Evolutionary conservation across 1,284 basidiomycete species (phyloP).

Genomic region (Apiotrichum veenhuisii): DNA sequence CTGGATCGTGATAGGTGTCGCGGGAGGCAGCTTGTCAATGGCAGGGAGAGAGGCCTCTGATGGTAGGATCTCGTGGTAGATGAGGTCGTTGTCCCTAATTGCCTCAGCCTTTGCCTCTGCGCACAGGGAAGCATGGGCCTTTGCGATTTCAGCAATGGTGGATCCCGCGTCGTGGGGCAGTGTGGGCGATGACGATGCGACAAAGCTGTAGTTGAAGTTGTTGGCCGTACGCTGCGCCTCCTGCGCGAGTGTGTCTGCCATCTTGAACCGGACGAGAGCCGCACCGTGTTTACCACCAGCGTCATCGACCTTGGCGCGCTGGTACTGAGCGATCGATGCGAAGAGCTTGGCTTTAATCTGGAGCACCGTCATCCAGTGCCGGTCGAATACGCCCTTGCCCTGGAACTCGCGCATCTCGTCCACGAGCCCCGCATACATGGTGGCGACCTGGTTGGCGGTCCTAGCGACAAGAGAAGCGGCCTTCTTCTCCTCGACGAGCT

Average conservation of each 20-base stretch:
- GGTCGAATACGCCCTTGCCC: conserved; percentile 89
- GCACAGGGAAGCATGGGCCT: conserved; percentile 73
- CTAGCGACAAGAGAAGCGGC: conserved; percentile 72
- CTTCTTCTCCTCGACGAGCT: conserved; percentile 88
- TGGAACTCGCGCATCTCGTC: conserved; percentile 95
- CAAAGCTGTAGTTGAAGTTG: conserved; percentile 70
- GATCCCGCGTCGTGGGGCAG: conserved; percentile 82
- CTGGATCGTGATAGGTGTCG: conserved; percentile 81
- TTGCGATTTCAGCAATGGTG: conserved; percentile 74
- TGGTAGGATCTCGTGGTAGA: conserved; percentile 93
- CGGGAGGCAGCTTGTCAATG: conserved; percentile 75
- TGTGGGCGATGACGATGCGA: conserved; percentile 67
- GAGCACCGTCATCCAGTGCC: conserved; percentile 71
- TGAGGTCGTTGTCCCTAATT: conserved; percentile 89
- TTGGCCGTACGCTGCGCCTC: conserved; percentile 71
- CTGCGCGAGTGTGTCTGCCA: conserved; percentile 78
- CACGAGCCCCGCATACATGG: conserved; percentile 69
- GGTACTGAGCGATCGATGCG: conserved; percentile 78
- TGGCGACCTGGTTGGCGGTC: conserved; percentile 77
- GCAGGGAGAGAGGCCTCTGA: conserved; percentile 71
- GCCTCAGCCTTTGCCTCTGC: conserved; percentile 72
- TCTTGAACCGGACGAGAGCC: conserved; percentile 71
- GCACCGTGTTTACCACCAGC: conserved; percentile 78
- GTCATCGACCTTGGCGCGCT: conserved; percentile 75
- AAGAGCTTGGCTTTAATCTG: conserved; percentile 90